Percentiles rank a stretch among this genome's conserved stretches.
These are phyloP conservation scores for Fraxinus paxiana DNA, from an alignment of 305 asterid species.

Conservation along the genomic window DNA sequence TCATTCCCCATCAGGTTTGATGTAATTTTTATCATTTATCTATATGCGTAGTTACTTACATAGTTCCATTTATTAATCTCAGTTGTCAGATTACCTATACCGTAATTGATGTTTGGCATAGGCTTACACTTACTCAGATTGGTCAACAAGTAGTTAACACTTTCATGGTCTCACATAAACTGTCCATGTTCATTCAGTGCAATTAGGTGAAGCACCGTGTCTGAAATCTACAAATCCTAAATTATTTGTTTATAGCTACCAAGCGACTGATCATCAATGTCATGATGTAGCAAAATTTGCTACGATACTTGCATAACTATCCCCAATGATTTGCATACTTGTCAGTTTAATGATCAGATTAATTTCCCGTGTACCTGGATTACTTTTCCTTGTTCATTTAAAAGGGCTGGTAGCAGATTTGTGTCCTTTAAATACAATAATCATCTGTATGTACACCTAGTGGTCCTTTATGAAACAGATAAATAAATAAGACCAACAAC, in stretches of 20 bases:
- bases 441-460: neutral
- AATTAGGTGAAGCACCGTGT: neutral
- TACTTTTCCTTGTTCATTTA: neutral
- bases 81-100: neutral
- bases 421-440: neutral
- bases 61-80: neutral
- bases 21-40: neutral
- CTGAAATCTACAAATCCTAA: neutral
- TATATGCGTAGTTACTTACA: neutral
- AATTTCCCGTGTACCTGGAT: neutral
- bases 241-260: neutral
- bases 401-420: neutral
- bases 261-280: neutral
- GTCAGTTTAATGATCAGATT: neutral
- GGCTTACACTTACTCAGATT: neutral
- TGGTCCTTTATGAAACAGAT: neutral
- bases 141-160: neutral
- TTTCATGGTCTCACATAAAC: neutral
- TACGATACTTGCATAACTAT: neutral
- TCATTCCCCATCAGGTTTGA: conserved; percentile 89
- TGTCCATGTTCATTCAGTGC: neutral
- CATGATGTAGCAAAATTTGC: neutral
- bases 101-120: neutral
- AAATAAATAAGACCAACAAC: neutral
- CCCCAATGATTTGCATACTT: neutral